phyloP scores from a whole-genome alignment of 2,329 filamentous ascomycete species.

The Aspergillus piperis region DNA sequence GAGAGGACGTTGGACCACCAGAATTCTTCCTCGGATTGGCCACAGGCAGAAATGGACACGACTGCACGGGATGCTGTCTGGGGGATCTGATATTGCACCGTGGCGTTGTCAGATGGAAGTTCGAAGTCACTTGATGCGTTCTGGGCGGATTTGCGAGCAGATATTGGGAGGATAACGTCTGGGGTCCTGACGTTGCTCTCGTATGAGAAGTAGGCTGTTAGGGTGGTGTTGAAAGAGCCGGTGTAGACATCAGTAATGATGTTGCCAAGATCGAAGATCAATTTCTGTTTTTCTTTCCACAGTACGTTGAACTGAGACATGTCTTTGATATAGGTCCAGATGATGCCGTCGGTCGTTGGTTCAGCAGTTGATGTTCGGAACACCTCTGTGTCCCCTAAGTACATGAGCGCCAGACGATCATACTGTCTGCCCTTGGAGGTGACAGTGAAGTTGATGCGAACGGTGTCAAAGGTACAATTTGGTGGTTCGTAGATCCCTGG shows the following conservation, averaged over 20 bases:
- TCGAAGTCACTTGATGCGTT: slow-evolving; percentile 66
- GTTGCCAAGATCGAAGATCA: slow-evolving; percentile 81
- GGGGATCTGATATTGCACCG: slow-evolving; percentile 63
- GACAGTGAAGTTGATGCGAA: slow-evolving; percentile 75
- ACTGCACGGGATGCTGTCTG: slow-evolving; percentile 68
- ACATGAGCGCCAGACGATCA: slow-evolving; percentile 75
- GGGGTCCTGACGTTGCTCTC: slow-evolving; percentile 49
- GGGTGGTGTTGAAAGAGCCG: slow-evolving; percentile 69
- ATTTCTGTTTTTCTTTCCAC: slow-evolving; percentile 68
- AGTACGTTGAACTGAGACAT: slow-evolving; percentile 70
- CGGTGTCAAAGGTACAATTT: slow-evolving; percentile 68
- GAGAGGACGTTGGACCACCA: slow-evolving; percentile 80
- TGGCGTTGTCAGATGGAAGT: slow-evolving; percentile 64
- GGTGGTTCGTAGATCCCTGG: slow-evolving; percentile 65
- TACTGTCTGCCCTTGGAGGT: slow-evolving; percentile 71
- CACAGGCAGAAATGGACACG: slow-evolving; percentile 74
- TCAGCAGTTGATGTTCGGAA: slow-evolving; percentile 83
- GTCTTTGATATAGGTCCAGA: slow-evolving; percentile 77
- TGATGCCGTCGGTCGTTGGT: slow-evolving; percentile 69
- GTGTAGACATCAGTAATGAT: slow-evolving; percentile 71
- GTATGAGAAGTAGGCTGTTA: slow-evolving; percentile 72
- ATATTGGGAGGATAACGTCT: slow-evolving; percentile 67
- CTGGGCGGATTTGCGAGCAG: slow-evolving; percentile 30
- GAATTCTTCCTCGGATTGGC: slow-evolving; percentile 76
- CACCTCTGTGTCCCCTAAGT: slow-evolving; percentile 74